These are phyloP conservation scores for Fomitopsis schrenkii DNA, from an alignment of 1,284 basidiomycete genomes.

Conservation along the genomic window DNA sequence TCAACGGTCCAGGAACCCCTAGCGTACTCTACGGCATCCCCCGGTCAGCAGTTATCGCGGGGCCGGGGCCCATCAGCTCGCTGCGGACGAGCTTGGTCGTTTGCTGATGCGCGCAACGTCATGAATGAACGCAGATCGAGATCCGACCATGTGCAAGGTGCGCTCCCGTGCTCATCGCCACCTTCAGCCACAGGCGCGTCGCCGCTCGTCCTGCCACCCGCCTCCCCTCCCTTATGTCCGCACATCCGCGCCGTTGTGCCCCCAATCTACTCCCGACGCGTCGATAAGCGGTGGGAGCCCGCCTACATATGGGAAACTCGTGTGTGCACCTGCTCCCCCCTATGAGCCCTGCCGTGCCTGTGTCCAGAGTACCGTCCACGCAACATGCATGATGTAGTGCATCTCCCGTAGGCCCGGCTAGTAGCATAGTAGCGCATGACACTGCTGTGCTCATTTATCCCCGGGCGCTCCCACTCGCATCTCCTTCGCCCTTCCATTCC, in stretches of 20 bases:
- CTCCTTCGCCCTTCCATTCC: background rate
- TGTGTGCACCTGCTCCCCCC: too few relatives aligned
- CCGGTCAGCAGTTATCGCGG: background rate
- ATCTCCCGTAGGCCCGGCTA: background rate
- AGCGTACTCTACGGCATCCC: background rate
- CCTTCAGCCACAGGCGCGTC: constrained; percentile 21
- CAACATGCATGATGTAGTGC: too few relatives aligned
- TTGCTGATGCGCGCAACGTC: constrained; percentile 16
- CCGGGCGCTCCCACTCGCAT: background rate
- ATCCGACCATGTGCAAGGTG: background rate
- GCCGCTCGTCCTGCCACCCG: background rate
- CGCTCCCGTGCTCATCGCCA: constrained; percentile 5
- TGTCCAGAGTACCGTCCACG: too few relatives aligned
- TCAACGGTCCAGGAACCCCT: background rate
- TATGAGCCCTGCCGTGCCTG: too few relatives aligned
- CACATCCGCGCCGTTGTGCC: background rate
- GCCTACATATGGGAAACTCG: too few relatives aligned
- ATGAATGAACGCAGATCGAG: constrained; percentile 11
- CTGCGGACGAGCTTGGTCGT: background rate
- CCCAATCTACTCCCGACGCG: background rate
- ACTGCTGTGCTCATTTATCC: background rate
- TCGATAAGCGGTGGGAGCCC: background rate
- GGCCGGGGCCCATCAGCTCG: background rate
- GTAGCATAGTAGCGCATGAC: background rate
- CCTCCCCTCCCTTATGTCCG: background rate